These are phyloP conservation scores for Magnaporthiopsis poae DNA, from an alignment of 2,329 filamentous ascomycete genomes.

Conservation along the genomic window DNA sequence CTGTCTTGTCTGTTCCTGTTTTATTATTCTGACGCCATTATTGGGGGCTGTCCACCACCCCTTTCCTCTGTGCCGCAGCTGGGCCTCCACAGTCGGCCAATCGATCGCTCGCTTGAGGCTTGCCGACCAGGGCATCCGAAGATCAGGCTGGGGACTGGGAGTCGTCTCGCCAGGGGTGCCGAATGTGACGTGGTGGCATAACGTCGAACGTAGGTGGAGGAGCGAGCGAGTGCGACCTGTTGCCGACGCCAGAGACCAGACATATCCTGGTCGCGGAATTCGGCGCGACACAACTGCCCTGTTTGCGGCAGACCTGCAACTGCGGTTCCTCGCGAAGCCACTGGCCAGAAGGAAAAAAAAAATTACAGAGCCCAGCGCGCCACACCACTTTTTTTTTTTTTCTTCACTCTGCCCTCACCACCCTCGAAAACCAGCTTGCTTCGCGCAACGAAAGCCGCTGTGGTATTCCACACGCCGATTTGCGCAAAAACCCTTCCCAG, in stretches of 20 bases:
- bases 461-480: neutral
- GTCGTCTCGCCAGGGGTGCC: neutral
- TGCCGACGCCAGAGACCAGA: neutral
- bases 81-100: neutral
- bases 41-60: neutral
- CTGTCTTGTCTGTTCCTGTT: neutral
- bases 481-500: neutral
- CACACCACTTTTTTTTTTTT: neutral
- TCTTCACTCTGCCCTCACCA: neutral
- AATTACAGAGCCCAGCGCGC: neutral
- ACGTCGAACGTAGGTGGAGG: neutral
- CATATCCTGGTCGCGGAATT: neutral
- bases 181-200: conserved; percentile 4
- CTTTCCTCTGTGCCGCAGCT: neutral
- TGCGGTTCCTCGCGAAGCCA: neutral
- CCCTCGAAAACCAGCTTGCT: neutral
- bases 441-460: neutral
- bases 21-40: neutral
- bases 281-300: neutral
- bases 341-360: neutral
- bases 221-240: neutral
- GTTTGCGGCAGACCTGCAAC: neutral
- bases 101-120: neutral
- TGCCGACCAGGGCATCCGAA: neutral
- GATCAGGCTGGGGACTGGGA: neutral